Evolutionary conservation across 2,329 filamentous ascomycete species (phyloP).

Genomic region (Aulographum hederae): DNA sequence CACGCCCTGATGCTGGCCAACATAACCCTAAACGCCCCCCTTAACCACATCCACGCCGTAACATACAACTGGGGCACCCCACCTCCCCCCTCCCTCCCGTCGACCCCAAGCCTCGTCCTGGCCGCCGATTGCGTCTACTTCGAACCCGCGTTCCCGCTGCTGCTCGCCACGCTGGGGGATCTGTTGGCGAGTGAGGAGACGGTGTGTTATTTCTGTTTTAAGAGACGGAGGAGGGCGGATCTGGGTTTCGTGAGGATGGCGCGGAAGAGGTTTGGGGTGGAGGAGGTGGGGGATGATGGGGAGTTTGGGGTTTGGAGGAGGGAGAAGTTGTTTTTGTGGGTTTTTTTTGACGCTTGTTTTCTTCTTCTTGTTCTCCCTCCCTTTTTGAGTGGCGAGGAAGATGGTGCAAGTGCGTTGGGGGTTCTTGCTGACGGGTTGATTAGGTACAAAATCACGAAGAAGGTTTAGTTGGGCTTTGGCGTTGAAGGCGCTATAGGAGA

Average conservation of each 20-base stretch:
- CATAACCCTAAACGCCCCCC: slow-evolving; percentile 58
- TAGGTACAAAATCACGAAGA: too few species aligned
- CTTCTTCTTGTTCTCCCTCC: too few species aligned
- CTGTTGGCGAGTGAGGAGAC: slow-evolving; percentile 42
- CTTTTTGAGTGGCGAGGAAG: too few species aligned
- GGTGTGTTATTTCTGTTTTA: slow-evolving; percentile 82
- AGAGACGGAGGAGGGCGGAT: slow-evolving; percentile 63
- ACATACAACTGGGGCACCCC: slow-evolving; percentile 60
- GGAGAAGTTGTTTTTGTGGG: slow-evolving; percentile 32
- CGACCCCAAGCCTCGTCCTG: slow-evolving; percentile 63
- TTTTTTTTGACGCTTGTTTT: too few species aligned
- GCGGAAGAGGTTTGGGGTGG: slow-evolving; percentile 29
- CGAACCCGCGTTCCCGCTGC: slow-evolving; percentile 80
- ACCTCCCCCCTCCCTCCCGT: slow-evolving; percentile 16
- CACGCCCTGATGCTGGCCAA: slow-evolving; percentile 71
- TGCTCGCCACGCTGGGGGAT: slow-evolving; percentile 60
- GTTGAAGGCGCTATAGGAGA: too few species aligned
- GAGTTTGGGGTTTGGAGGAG: slow-evolving; percentile 25
- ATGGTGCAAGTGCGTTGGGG: too few species aligned
- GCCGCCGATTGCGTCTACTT: slow-evolving; percentile 96
- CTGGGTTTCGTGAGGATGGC: slow-evolving; percentile 32
- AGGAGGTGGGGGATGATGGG: slow-evolving; percentile 28
- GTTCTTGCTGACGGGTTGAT: too few species aligned
- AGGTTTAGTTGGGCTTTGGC: too few species aligned
- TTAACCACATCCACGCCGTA: slow-evolving; percentile 41